These are phyloP conservation scores for Scortechinia acanthostroma DNA, from an alignment of 2,329 filamentous ascomycete genomes.

Conservation along the genomic window DNA sequence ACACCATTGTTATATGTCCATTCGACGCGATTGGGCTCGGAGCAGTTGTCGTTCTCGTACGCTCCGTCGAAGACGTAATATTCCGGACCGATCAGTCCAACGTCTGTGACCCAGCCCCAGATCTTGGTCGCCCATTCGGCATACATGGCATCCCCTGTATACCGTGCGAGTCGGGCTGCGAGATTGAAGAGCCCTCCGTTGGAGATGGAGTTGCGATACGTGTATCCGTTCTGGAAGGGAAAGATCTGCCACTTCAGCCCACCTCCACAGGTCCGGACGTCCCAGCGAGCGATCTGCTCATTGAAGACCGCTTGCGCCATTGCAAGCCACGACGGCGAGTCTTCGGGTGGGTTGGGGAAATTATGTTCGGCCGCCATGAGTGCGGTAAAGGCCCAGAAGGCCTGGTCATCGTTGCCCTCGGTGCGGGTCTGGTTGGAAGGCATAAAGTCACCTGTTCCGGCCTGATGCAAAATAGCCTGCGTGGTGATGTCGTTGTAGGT, in stretches of 20 bases:
- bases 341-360: constrained; percentile 41
- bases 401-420: constrained; percentile 46
- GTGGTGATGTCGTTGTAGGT: constrained; percentile 32
- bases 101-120: constrained; percentile 41
- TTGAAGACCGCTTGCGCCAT: constrained; percentile 60
- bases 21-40: constrained; percentile 32
- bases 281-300: constrained; percentile 48
- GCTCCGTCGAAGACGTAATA: constrained; percentile 40
- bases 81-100: constrained; percentile 32
- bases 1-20: constrained; percentile 43
- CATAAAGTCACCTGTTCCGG: constrained; percentile 35
- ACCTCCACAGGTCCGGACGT: constrained; percentile 44
- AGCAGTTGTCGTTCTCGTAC: constrained; percentile 31
- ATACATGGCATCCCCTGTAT: constrained; percentile 58
- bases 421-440: constrained; percentile 28
- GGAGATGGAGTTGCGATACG: constrained; percentile 36
- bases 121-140: constrained; percentile 46
- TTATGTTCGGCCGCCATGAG: constrained; percentile 54
- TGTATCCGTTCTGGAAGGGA: constrained; percentile 42
- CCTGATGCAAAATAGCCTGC: constrained; percentile 29
- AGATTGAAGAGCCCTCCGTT: constrained; percentile 40
- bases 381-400: constrained; percentile 59
- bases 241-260: constrained; percentile 65
- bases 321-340: constrained; percentile 49
- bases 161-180: constrained; percentile 50